Base-by-base conservation (phyloP, 371 early-diverging fungal genomes). In the Mortierella sp. region DNA sequence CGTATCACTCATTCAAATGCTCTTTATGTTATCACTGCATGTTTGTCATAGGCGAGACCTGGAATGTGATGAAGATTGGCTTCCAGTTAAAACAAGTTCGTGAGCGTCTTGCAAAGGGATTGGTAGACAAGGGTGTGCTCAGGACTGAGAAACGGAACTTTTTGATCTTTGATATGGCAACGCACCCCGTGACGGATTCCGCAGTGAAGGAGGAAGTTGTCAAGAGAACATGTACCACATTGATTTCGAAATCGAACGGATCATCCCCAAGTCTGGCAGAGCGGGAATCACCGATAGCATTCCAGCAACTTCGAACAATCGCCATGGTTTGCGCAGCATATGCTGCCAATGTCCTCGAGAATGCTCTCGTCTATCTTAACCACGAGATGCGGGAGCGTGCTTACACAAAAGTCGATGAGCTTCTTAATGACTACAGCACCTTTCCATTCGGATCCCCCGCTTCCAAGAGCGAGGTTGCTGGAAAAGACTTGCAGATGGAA, bases 81-180 rank as follows among this genome's bases (percentile, higher is more conserved):
- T 98, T 96, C 86, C 98, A 98, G 83, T 87, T 98, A 31, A 97
- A 97, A 76, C 98, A 98, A 87, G 98, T 98, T 17, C 93, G 98
- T 34, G 98, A 98, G 82, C 90, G 98, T 28, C 87, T 98, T 62
- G 96, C 97, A 56, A 98, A 98, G 84, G 98, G 97, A 7, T 85
- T 98, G 40, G 98, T 98, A 7, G 98, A 98, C 84, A 98, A 98
- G 85, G 98, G 98, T 23, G 93, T 98, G 13, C 83, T 98, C 45
- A 89, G 97, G 63, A 97, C 98, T 34, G 98, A 96, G 75, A 97
- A 96, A 73, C 91, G 95, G 47, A 96, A 95, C 82, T 98, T 97
- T 82, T 82, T 98, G 62, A 86, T 98, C 56, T 98, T 98, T 73
- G 98, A 98, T 74, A 96, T 97, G 96, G 96, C 98, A 17, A 97